Evolutionary conservation across 1,284 basidiomycete species (phyloP).

Genomic region (Papiliotrema fonsecae): DNA sequence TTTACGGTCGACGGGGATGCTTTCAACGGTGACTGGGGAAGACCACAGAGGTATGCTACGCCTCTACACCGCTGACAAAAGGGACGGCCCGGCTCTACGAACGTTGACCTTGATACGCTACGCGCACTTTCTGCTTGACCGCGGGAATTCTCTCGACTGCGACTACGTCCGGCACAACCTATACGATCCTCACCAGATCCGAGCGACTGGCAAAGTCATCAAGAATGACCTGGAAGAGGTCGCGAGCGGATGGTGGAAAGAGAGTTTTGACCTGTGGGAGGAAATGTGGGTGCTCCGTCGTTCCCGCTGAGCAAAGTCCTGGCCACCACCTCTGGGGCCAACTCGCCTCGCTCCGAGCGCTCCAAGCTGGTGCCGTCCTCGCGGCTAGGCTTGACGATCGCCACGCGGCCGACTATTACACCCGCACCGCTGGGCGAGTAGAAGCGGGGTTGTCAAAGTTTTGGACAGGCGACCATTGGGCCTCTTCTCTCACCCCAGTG

Average conservation of each 20-base stretch:
- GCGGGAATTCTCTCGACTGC: slow-evolving; percentile 32
- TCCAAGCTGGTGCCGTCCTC: slow-evolving; percentile 46
- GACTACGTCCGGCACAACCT: slow-evolving; percentile 41
- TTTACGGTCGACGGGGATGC: slow-evolving; percentile 48
- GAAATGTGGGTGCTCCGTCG: slow-evolving; percentile 30
- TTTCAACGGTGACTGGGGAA: slow-evolving; percentile 48
- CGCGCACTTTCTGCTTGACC: slow-evolving; percentile 47
- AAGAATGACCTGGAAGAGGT: slow-evolving; percentile 54
- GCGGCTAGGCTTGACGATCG: slow-evolving; percentile 42
- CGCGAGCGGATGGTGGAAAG: slow-evolving; percentile 38
- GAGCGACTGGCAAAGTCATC: slow-evolving; percentile 39
- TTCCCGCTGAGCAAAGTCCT: slow-evolving; percentile 28
- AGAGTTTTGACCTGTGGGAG: slow-evolving; percentile 49
- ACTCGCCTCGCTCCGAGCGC: slow-evolving; percentile 41
- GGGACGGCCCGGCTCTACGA: slow-evolving; percentile 52
- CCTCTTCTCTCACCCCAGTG: not conserved
- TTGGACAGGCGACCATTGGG: slow-evolving; percentile 29
- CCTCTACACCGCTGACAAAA: too few species aligned
- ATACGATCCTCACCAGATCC: slow-evolving; percentile 32
- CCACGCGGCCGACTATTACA: slow-evolving; percentile 42
- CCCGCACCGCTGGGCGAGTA: slow-evolving; percentile 29
- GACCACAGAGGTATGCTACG: slow-evolving; percentile 46
- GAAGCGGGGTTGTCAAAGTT: slow-evolving; percentile 33
- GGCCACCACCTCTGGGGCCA: slow-evolving; percentile 51
- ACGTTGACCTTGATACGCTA: slow-evolving; percentile 49